Evolutionary conservation across 1,284 basidiomycete species (phyloP).

Genomic region (Boletus smithii): DNA sequence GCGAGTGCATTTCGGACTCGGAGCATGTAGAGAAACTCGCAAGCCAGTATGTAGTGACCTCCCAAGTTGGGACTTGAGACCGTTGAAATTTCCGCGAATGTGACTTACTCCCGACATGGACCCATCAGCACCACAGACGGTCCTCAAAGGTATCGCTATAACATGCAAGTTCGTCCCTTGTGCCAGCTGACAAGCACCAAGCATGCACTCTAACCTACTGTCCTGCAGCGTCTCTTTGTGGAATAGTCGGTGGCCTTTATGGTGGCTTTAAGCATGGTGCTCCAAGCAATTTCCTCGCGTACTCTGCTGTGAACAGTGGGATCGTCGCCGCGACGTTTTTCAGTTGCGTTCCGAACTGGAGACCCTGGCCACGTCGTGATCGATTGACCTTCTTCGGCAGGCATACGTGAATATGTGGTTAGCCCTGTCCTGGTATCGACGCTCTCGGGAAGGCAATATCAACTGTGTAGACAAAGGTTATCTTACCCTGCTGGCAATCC

Average conservation of each 20-base stretch:
- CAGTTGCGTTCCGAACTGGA: conserved; percentile 41
- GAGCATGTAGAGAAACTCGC: conserved; percentile 6
- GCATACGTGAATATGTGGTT: conserved; percentile 62
- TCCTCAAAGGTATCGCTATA: conserved; percentile 53
- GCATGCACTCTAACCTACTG: conserved; percentile 13
- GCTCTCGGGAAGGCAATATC: conserved; percentile 30
- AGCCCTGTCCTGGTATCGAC: conserved; percentile 48
- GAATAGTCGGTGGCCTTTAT: conserved; percentile 54
- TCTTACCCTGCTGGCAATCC: conserved; percentile 10
- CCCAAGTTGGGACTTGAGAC: conserved; percentile 1
- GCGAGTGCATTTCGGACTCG: conserved; percentile 12
- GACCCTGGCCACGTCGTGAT: background rate
- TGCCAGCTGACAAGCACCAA: conserved; percentile 4
- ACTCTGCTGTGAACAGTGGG: conserved; percentile 61
- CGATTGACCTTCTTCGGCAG: conserved; percentile 36
- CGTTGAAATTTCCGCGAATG: conserved; percentile 2
- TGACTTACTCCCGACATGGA: conserved; percentile 21
- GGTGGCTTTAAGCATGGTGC: conserved; percentile 45
- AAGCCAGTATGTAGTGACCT: background rate
- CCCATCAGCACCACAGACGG: conserved; percentile 43
- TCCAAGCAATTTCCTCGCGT: conserved; percentile 34
- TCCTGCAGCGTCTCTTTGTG: conserved; percentile 43
- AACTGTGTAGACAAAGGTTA: conserved; percentile 38
- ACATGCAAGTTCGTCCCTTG: conserved; percentile 73
- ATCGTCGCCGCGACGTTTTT: conserved; percentile 69